Conservation (phyloP, 306 rosid genomes). For the Corylus americana region DNA sequence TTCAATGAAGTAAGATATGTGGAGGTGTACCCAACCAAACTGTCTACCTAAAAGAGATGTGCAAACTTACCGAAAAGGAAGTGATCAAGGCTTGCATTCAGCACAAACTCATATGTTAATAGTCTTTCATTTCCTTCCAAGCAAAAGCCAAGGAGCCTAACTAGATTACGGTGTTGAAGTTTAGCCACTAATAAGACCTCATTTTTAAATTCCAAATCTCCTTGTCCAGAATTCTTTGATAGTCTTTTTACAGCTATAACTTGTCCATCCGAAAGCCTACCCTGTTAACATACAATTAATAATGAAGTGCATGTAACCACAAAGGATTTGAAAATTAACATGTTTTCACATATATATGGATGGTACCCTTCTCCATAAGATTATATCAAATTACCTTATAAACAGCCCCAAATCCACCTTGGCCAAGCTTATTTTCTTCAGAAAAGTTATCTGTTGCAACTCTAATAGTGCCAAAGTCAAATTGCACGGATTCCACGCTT, state of each 20-base stretch:
- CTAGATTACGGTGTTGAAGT: constrained; percentile 49
- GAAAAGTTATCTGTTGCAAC: constrained; percentile 34
- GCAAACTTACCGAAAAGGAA: constrained; percentile 46
- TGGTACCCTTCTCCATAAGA: background rate
- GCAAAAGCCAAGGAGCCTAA: constrained; percentile 37
- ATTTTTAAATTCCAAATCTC: constrained; percentile 40
- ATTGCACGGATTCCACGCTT: constrained; percentile 22
- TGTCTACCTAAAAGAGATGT: constrained; percentile 2
- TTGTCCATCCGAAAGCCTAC: constrained; percentile 34
- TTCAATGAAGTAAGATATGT: background rate
- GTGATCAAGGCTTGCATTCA: constrained; percentile 49
- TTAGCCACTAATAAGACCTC: constrained; percentile 48
- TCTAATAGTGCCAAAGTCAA: constrained; percentile 27
- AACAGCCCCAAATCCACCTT: constrained; percentile 48
- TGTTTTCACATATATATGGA: background rate
- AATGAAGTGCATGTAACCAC: background rate
- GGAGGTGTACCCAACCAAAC: background rate
- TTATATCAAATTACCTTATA: constrained; percentile 33
- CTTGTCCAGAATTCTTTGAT: constrained; percentile 35
- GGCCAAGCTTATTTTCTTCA: constrained; percentile 37
- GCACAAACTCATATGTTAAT: constrained; percentile 54
- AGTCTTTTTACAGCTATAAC: constrained; percentile 45
- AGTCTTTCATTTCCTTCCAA: constrained; percentile 36
- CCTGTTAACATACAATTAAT: constrained; percentile 23
- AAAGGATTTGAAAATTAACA: background rate